These are phyloP conservation scores for Collybiopsis luxurians DNA, from an alignment of 768 basidiomycete genomes.

Conservation along the genomic window DNA sequence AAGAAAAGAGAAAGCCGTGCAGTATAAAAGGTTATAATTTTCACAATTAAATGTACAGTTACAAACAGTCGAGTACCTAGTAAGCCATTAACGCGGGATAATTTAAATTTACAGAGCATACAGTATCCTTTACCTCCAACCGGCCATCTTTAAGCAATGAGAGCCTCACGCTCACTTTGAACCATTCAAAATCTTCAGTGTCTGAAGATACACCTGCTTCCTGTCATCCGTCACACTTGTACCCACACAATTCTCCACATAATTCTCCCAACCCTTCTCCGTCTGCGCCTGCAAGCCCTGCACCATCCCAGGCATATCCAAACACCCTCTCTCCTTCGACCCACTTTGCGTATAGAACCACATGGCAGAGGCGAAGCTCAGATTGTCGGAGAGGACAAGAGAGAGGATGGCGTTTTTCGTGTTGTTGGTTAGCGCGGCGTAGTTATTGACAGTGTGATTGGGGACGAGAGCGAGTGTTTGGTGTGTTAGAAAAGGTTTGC, in stretches of 20 bases:
- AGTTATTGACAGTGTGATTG: slow-evolving; percentile 5
- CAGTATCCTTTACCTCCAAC: too few species aligned
- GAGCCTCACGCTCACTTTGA: too few species aligned
- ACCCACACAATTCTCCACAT: slow-evolving; percentile 18
- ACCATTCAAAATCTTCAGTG: slow-evolving; percentile 14
- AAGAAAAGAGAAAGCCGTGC: too few species aligned
- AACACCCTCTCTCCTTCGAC: slow-evolving; percentile 11
- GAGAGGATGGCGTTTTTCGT: slow-evolving; percentile 18
- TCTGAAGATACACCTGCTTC: slow-evolving; percentile 13
- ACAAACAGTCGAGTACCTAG: too few species aligned
- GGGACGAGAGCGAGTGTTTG: slow-evolving; percentile 16
- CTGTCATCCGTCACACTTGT: slow-evolving; percentile 18
- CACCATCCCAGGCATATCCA: slow-evolving; percentile 14
- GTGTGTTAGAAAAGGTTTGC: slow-evolving; percentile 13
- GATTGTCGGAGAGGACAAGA: slow-evolving; percentile 16
- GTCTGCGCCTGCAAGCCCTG: slow-evolving; percentile 16
- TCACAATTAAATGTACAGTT: too few species aligned
- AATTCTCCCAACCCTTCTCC: slow-evolving; percentile 17
- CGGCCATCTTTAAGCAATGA: too few species aligned
- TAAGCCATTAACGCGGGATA: too few species aligned
- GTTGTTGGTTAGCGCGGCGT: slow-evolving; percentile 4
- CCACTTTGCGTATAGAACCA: slow-evolving; percentile 21
- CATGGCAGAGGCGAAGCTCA: slow-evolving; percentile 22
- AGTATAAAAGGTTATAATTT: too few species aligned
- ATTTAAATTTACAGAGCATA: too few species aligned